phyloP scores from a whole-genome alignment of 257 asterid genomes.

The Ilex aquifolium region DNA sequence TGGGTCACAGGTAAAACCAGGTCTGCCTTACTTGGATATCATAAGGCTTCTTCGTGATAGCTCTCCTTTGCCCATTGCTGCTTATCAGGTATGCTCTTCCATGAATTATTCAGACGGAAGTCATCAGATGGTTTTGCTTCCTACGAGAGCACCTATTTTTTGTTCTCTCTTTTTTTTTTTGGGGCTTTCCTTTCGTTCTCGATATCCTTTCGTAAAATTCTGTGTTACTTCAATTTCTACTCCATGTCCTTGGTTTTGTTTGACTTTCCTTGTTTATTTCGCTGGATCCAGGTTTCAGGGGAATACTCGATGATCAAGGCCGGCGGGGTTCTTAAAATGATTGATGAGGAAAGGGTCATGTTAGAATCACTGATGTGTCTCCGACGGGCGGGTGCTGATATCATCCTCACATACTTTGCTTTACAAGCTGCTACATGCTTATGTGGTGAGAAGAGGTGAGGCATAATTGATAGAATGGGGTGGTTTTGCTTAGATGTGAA shows the following conservation, averaged over 20 bases:
- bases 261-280: conserved; percentile 1
- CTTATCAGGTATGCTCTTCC: conserved; percentile 60
- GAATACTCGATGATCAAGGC: conserved; percentile 98
- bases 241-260: too few species aligned
- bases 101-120: too few species aligned
- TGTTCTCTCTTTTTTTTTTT: too few species aligned
- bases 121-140: too few species aligned
- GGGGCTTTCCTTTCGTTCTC: too few species aligned
- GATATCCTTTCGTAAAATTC: too few species aligned
- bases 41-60: conserved; percentile 89
- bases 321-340: conserved; percentile 82
- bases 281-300: conserved; percentile 66
- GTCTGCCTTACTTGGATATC: conserved; percentile 87
- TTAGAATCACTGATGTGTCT: conserved; percentile 89
- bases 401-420: conserved; percentile 87
- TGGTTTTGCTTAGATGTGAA: too few species aligned
- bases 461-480: background rate
- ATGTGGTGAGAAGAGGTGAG: conserved; percentile 51
- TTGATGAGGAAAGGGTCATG: conserved; percentile 90
- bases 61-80: conserved; percentile 90
- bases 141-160: too few species aligned
- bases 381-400: conserved; percentile 94
- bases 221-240: too few species aligned
- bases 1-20: conserved; percentile 71
- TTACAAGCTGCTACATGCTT: conserved; percentile 75